These are phyloP conservation scores for Boletus reticulatus DNA, from an alignment of 768 basidiomycete genomes.

Conservation along the genomic window DNA sequence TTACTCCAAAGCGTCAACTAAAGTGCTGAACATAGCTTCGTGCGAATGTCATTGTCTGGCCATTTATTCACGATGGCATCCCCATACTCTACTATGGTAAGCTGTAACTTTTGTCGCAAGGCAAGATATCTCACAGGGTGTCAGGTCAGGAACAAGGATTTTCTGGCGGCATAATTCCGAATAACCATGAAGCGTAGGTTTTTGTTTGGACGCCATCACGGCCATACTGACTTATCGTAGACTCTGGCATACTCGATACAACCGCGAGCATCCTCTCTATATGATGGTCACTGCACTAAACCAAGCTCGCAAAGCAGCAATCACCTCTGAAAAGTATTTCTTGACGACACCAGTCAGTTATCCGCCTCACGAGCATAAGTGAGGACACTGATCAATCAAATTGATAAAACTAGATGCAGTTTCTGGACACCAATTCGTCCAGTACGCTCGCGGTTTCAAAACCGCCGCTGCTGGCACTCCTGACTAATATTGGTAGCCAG, in stretches of 20 bases:
- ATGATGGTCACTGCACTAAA: conserved; percentile 49
- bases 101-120: not conserved
- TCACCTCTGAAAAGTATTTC: conserved; percentile 41
- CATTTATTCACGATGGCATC: conserved; percentile 50
- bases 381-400: not conserved
- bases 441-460: conserved; percentile 51
- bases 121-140: not conserved
- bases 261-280: conserved; percentile 47
- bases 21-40: conserved; percentile 29
- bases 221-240: conserved; percentile 31
- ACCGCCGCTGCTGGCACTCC: conserved; percentile 51
- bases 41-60: conserved; percentile 49
- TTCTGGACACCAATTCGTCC: conserved; percentile 38
- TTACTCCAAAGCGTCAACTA: not conserved
- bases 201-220: not conserved
- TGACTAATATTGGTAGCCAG: conserved; percentile 51
- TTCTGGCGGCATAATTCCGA: conserved; percentile 42
- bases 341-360: conserved; percentile 44
- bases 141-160: conserved; percentile 51
- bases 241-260: conserved; percentile 60
- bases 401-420: conserved; percentile 39
- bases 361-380: not conserved
- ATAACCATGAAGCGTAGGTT: conserved; percentile 50
- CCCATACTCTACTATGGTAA: conserved; percentile 51
- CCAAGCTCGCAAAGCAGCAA: conserved; percentile 50